A percentile compares a stretch with the other conserved stretches of the same genome.
phyloP scores from a whole-genome alignment of 78 protist species.

The Cavenderia fasciculata region DNA sequence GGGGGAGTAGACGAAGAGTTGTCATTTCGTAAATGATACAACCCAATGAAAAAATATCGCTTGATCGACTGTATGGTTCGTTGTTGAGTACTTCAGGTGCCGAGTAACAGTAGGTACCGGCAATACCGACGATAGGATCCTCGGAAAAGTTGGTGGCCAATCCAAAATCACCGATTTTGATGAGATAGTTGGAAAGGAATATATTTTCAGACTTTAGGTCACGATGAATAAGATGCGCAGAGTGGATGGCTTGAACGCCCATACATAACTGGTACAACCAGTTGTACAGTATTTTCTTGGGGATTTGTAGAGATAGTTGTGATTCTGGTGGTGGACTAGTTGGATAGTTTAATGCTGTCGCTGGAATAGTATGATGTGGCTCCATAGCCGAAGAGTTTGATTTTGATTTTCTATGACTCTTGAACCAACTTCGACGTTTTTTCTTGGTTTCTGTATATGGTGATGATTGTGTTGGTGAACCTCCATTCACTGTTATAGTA shows the following conservation, averaged over 20 bases:
- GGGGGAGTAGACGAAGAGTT: conserved; percentile 28
- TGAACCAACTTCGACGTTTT: background rate
- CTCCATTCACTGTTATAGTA: too few relatives aligned
- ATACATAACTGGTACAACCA: conserved; percentile 56
- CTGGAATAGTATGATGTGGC: too few relatives aligned
- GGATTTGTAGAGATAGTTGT: too few relatives aligned
- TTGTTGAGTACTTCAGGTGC: conserved; percentile 45
- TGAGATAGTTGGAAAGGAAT: background rate
- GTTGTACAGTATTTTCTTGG: background rate
- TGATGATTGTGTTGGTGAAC: too few relatives aligned
- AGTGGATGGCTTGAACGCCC: conserved; percentile 45
- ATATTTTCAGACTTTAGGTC: conserved; percentile 53
- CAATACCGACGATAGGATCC: conserved; percentile 14
- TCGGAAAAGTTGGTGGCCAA: conserved; percentile 43
- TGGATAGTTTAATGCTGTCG: too few relatives aligned
- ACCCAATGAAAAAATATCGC: conserved; percentile 60
- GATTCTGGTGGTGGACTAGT: too few relatives aligned
- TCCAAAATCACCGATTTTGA: conserved; percentile 71
- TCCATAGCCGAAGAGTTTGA: too few relatives aligned
- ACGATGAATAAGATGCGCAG: conserved; percentile 23
- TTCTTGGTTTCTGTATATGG: too few relatives aligned
- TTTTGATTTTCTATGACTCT: background rate
- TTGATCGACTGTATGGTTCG: conserved; percentile 31
- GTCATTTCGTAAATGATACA: conserved; percentile 62
- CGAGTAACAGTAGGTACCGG: conserved; percentile 40